Base-by-base conservation (phyloP, 163 green algal genomes). In the Scenedesmus sp. region DNA sequence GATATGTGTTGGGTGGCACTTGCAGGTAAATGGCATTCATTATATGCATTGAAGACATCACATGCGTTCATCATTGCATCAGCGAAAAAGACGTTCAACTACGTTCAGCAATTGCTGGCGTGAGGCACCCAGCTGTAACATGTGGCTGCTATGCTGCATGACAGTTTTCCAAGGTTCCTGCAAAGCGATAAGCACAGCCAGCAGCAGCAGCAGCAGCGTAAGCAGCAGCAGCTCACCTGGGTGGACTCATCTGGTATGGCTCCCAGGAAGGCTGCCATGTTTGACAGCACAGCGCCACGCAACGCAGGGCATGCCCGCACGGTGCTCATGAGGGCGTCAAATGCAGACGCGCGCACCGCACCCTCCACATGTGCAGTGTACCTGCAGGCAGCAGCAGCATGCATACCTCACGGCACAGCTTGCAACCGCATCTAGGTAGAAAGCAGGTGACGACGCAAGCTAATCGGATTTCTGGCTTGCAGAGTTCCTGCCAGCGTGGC, bases 341-440 rank as follows among this genome's bases (percentile, higher is more conserved):
- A 34, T 0, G 96, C 94, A 15, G 86, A 89, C 18, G 79, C 56
- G 0, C 95, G 92, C 76, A 98, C 87, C 5, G 74, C 84, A 0
- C 62, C 9, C 62, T 98, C 96, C 9, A 84, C 89, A 87, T 98
- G 95, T 1, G 95, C 94, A 12, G 94, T 95, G 93, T 97, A 97
- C 5, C 92, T 95, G 92, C 59, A 87, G 64, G 34, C 55, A 82
- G 34, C 34, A 66, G 13, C 15, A 13, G 16, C 84, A 77, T 56
- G 18, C 55, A 55, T 34, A 64, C 64, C 84, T 90, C 34, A 52
- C 70, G 52, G 3, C 73, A 56, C 2, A 26, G 26, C 74, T 7
- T 52, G 2, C n/a, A 81, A 54, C 70, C 13, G n/a, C 70, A 81
- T 52, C 18, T 12, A 9, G 3, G 2, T 1, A 82, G 7, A 18